Evolutionary conservation across 2,329 filamentous ascomycete species (phyloP).

Genomic region (Rutstroemia sp.): DNA sequence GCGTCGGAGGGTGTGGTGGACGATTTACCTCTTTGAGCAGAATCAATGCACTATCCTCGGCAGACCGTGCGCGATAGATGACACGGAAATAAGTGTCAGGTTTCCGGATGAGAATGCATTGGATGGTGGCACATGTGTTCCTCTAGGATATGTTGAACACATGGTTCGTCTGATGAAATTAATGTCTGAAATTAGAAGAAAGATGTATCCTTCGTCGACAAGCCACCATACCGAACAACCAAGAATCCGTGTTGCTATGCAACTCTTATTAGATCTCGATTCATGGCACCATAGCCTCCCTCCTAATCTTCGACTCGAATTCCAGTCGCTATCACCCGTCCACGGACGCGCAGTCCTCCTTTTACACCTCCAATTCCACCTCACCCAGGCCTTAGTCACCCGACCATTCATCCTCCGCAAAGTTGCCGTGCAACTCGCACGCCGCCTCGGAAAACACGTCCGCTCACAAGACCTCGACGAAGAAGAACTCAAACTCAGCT

Average conservation of each 20-base stretch:
- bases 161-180: conserved; percentile 21
- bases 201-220: conserved; percentile 23
- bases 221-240: conserved; percentile 17
- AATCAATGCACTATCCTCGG: conserved; percentile 27
- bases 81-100: conserved; percentile 24
- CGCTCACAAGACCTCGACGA: conserved; percentile 22
- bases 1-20: conserved; percentile 28
- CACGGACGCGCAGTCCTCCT: conserved; percentile 24
- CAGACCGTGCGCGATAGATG: conserved; percentile 25
- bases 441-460: conserved; percentile 22
- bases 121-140: conserved; percentile 21
- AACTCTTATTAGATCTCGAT: conserved; percentile 21
- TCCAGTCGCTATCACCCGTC: conserved; percentile 12
- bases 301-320: conserved; percentile 18
- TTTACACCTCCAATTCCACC: conserved; percentile 26
- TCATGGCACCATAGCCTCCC: conserved; percentile 25
- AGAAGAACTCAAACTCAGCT: conserved; percentile 21
- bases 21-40: conserved; percentile 26
- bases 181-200: conserved; percentile 21
- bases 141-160: conserved; percentile 22
- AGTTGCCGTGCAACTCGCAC: conserved; percentile 23
- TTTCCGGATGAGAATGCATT: conserved; percentile 25
- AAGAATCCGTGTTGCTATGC: conserved; percentile 18
- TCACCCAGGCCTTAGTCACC: conserved; percentile 24
- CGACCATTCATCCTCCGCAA: conserved; percentile 26